phyloP scores from a whole-genome alignment of 257 asterid genomes.

The Nyctanthes arbortristis region DNA sequence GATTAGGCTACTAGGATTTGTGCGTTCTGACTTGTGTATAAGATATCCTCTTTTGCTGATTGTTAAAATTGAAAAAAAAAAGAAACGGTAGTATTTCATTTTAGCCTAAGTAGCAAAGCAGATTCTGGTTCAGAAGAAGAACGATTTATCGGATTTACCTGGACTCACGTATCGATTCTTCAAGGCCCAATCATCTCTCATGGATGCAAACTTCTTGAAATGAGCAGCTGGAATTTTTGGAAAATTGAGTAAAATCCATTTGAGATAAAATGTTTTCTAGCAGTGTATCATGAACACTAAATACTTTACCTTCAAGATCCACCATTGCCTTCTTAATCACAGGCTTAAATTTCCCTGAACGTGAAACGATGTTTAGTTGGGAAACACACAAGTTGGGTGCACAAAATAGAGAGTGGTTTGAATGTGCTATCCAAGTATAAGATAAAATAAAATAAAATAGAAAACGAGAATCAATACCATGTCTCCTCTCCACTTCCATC shows the following conservation, averaged over 20 bases:
- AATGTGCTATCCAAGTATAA: background rate
- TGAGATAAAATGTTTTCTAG: background rate
- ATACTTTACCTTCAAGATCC: conserved; percentile 75
- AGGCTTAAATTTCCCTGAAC: conserved; percentile 95
- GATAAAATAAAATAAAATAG: background rate
- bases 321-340: conserved; percentile 99
- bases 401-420: background rate
- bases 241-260: background rate
- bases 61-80: no score
- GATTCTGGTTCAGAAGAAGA: background rate
- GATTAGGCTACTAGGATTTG: background rate
- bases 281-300: background rate
- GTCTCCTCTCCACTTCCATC: conserved; percentile 99
- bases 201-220: conserved; percentile 73
- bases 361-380: background rate
- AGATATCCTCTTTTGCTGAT: no score
- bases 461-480: conserved; percentile 67
- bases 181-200: conserved; percentile 81
- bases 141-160: conserved; percentile 40
- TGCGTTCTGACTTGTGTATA: background rate
- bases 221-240: conserved; percentile 63
- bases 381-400: background rate
- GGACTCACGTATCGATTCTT: conserved; percentile 71
- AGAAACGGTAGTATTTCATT: background rate
- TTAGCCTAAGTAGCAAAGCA: background rate